Percentiles rank a stretch among this genome's conserved stretches.
Conservation (phyloP, 164 flowering plant species). For the Houttuynia cordata region DNA sequence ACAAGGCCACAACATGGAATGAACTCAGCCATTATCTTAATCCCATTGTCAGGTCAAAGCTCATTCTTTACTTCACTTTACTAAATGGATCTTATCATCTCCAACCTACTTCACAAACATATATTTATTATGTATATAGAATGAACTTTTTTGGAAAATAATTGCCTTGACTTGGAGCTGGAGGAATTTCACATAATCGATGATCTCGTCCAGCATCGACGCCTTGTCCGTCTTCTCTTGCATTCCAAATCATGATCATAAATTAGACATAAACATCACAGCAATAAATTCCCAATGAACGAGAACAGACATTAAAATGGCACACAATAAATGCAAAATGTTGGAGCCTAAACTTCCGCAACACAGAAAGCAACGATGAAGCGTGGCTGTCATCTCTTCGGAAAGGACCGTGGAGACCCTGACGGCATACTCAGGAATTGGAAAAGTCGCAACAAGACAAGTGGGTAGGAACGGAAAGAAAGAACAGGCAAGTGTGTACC, state of each 20-base stretch:
- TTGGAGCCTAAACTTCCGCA: no score
- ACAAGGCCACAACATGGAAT: neutral
- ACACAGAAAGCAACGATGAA: no score
- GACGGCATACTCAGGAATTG: no score
- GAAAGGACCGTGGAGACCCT: no score
- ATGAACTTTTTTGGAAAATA: neutral
- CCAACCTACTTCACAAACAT: no score
- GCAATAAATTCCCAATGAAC: no score
- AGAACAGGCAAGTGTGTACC: conserved; percentile 25
- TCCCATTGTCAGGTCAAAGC: neutral
- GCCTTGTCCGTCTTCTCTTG: conserved; percentile 89
- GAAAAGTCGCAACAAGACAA: no score
- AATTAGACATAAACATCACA: no score
- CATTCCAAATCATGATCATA: neutral
- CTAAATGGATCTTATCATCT: neutral
- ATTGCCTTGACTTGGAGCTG: conserved; percentile 98
- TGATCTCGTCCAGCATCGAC: conserved; percentile 97
- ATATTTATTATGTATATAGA: neutral
- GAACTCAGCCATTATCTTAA: neutral
- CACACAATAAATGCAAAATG: no score
- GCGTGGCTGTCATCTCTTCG: no score
- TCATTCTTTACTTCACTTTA: neutral
- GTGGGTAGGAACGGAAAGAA: neutral
- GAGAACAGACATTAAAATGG: no score
- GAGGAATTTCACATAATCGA: conserved; percentile 94